phyloP scores from a whole-genome alignment of 2,329 filamentous ascomycete genomes.

The Aspergillus floridensis region DNA sequence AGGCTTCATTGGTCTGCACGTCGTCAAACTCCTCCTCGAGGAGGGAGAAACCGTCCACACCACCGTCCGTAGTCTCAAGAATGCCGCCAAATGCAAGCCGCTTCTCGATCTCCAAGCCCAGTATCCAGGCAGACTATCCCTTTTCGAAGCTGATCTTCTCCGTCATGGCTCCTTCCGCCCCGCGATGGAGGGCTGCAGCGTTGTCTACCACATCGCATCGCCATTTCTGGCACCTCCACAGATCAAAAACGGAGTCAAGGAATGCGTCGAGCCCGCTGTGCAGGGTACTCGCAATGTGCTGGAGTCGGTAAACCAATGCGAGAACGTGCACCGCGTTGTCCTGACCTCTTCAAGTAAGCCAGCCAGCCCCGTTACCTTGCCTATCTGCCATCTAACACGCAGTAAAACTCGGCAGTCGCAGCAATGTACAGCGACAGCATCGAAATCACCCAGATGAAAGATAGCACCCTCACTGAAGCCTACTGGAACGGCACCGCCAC shows the following conservation, averaged over 20 bases:
- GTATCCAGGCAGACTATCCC: conserved; percentile 14
- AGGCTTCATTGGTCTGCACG: conserved; percentile 18
- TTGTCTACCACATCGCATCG: conserved; percentile 37
- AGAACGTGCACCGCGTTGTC: conserved; percentile 26
- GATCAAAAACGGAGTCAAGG: conserved; percentile 25
- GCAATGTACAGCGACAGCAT: conserved; percentile 26
- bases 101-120: conserved; percentile 17
- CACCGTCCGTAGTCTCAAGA: conserved; percentile 17
- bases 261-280: conserved; percentile 29
- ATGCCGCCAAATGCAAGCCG: conserved; percentile 16
- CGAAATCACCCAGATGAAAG: conserved; percentile 21
- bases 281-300: conserved; percentile 27
- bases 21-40: conserved; percentile 20
- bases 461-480: conserved; percentile 18
- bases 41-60: conserved; percentile 12
- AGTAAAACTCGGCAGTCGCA: conserved; percentile 8
- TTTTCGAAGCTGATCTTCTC: conserved; percentile 34
- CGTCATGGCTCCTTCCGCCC: conserved; percentile 27
- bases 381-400: too few relatives aligned
- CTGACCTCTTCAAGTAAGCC: conserved; percentile 22
- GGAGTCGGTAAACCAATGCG: conserved; percentile 20
- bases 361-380: too few relatives aligned
- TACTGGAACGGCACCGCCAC: conserved; percentile 28
- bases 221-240: conserved; percentile 30
- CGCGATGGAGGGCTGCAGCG: conserved; percentile 28